A percentile compares a stretch with the other conserved stretches of the same genome.
Evolutionary conservation across 2,329 filamentous ascomycete genomes (phyloP).

Genomic region (Penicillium concentricum): DNA sequence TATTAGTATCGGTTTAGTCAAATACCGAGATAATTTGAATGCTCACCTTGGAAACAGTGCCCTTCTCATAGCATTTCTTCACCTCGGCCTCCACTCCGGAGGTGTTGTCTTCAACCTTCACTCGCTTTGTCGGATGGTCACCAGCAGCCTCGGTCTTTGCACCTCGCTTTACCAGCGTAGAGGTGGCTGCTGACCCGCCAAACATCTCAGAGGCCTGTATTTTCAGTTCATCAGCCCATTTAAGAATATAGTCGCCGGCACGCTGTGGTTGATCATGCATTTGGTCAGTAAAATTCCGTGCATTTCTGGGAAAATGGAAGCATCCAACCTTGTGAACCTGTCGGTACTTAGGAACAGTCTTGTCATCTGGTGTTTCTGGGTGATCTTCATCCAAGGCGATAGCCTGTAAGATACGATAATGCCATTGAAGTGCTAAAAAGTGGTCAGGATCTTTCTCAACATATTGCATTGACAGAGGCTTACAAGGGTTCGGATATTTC

Average conservation of each 20-base stretch:
- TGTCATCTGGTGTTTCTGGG: conserved; percentile 70
- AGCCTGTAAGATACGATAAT: conserved; percentile 90
- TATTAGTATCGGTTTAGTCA: conserved; percentile 4
- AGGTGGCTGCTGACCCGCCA: conserved; percentile 35
- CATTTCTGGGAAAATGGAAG: not conserved
- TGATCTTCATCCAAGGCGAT: conserved; percentile 89
- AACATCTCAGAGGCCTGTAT: conserved; percentile 52
- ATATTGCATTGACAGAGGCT: conserved; percentile 7
- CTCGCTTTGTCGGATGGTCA: conserved; percentile 44
- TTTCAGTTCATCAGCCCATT: conserved; percentile 71
- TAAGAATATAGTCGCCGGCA: conserved; percentile 72
- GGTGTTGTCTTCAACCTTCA: conserved; percentile 40
- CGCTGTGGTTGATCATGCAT: conserved; percentile 47
- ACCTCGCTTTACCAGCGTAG: conserved; percentile 50
- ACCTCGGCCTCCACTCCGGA: conserved; percentile 40
- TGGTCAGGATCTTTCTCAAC: not conserved
- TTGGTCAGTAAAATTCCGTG: not conserved
- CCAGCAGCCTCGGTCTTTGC: conserved; percentile 29
- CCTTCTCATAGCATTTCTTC: conserved; percentile 42
- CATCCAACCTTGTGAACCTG: conserved; percentile 73
- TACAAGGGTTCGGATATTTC: conserved; percentile 81
- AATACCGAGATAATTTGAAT: not conserved
- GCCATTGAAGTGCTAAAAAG: conserved; percentile 75
- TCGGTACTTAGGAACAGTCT: conserved; percentile 77
- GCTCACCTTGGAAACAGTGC: conserved; percentile 43